Evolutionary conservation across 139 green algal species (phyloP), one percentile per base, ranked within the genome.

Genomic region (Eudorina sp.): DNA sequence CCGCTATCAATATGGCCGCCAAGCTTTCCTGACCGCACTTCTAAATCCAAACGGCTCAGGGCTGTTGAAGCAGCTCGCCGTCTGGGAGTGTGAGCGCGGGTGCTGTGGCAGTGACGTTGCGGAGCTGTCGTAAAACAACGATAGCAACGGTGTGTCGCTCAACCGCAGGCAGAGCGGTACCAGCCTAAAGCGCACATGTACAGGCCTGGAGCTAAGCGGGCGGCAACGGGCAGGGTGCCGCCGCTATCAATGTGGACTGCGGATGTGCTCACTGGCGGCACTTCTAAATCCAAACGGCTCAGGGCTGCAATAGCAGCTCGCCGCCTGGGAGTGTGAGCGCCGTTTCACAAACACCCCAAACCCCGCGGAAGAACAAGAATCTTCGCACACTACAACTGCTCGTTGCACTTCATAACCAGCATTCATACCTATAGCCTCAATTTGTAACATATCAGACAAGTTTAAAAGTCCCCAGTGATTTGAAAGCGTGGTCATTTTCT

Each of bases 21-120:
- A 43, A 13, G n/a, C n/a, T n/a, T 80, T 60, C 3, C 41, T 80
- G 4, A 27, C 48, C 46, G 75, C 75, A 29, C 48, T 16, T 31
- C 8, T 85, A 58, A 85, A 85, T 73, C 21, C 77, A 85, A 55
- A 18, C 38, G 77, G 53, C 23, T 73, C 77, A 85, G 1, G 9
- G 38, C 77, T 53, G 53, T 16, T 31, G 58, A 40, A 27, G 77
- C n/a, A n/a, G 25, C 77, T 85, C 55, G 19, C 31, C 77, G 38
- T 11, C 77, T 85, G 77, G 53, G 77, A 85, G 77, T 85, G 77
- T 72, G n/a, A n/a, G n/a, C n/a, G n/a, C n/a, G n/a, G n/a, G n/a
- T n/a, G n/a, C n/a, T n/a, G n/a, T n/a, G n/a, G n/a, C n/a, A n/a
- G n/a, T n/a, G n/a, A n/a, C n/a, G n/a, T n/a, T 40, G 73, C 45